Base-by-base conservation (phyloP, 192 early-diverging fungal species). In the Entophlyctis luteolus region DNA sequence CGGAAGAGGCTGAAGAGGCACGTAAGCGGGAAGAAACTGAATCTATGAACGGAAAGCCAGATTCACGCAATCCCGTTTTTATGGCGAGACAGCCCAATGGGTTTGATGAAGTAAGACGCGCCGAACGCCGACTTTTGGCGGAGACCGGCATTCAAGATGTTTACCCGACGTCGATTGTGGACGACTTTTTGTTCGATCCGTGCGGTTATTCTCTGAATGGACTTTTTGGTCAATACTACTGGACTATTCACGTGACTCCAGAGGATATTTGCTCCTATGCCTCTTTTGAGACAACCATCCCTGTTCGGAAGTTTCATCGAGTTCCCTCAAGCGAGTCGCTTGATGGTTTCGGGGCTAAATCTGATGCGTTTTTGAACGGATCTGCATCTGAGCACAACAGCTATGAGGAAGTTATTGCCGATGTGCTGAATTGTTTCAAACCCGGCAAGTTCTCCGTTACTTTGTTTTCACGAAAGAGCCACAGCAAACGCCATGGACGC, bases 211-310 rank as follows among this genome's bases (percentile, higher is more conserved):
- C 94, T 22, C 86, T 92, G 55, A 99, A 99, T 72, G 95, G 90
- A 3, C 70, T 97, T 2, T 77, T 88, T 5, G 92, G 90, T 45
- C 86, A 84, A 27, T 94, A 99, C 79, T 99, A 91, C 72, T 85
- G 76, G 72, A 99, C 92, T 20, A 91, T 97, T 74, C 96, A 99
- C 65, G 96, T 99, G 18, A 99, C 96, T 20, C 96, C 96, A 12
- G 96, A 99, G 75, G 88, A 85, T n/a, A 79, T 86, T 63, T 99
- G 93, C 88, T 99, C 96, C 22, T 99, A 99, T 70, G 96, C 96
- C n/a, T 94, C 92, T 37, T 96, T 97, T 76, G 96, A 99, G 74
- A 94, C 93, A 35, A 95, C 90, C 65, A 86, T 99, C 48, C 86
- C 92, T 5, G 75, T 88, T 34, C 76, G 82, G 25, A 71, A 77